Evolutionary conservation across 2,329 filamentous ascomycete species (phyloP), one percentile per base, ranked within the genome.

Genomic region (Fusarium coffeatum): DNA sequence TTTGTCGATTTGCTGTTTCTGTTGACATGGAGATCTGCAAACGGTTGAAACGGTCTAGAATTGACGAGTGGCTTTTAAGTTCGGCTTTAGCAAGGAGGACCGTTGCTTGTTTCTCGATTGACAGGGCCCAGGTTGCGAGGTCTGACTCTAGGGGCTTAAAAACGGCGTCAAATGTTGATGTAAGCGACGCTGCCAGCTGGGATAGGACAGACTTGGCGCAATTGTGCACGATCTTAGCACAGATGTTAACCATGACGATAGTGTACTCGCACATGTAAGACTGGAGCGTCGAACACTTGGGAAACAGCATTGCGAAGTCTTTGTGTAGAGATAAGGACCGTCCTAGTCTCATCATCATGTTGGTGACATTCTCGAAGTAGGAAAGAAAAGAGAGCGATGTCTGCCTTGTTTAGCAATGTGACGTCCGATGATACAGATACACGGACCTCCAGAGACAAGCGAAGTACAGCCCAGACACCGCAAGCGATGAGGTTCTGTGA

Each of bases 391-490:
- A 37, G 32, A 37, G 32, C 9, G 32, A 37, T 18, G 32, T 18
- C 16, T 37, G 16, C 0, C 5, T 37, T 18, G 0, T 16, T 34
- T 34, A 18, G 32, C 16, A 10, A 34, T 0, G 16, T 5, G 16
- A 34, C 5, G 5, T 34, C 10, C 1, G 8, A 18, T 34, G 8
- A 3, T 34, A 6, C 0, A 34, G 0, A 5, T 2, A 3, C 8
- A 18, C 16, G 0, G 2, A 34, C 32, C 32, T 37, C 32, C 3
- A 37, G 2, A 37, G 32, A 37, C 0, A 37, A 11, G 9, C 32
- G 32, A 4, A 37, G 1, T 37, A 6, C 32, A 18, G 32, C 32
- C 32, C 32, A 37, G 0, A 37, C 32, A 6, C 32, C 32, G 1
- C 32, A 37, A 6, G 3, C 32, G 9, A 37, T 37, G 4, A 37